Evolutionary conservation across 2,329 filamentous ascomycete species (phyloP), one percentile per base, ranked within the genome.

Genomic region (Diaporthe vaccinii): DNA sequence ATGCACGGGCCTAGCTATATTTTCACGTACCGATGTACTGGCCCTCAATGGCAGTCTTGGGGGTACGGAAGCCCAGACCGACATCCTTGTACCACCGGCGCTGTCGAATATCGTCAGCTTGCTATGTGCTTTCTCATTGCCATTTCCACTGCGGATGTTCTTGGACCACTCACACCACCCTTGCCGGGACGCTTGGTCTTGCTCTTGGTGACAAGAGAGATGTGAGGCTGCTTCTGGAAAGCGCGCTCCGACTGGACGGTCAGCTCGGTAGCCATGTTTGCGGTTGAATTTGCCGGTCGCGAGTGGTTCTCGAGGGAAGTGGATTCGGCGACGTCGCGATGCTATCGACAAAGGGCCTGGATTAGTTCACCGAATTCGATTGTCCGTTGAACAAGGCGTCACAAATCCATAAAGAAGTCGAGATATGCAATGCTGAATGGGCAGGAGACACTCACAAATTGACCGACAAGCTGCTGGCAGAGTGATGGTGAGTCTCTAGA

Each of bases 211-310:
- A 98, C 98, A 85, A 94, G 93, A 95, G 98, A 99, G 92, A 99
- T 98, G 90, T 99, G 97, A 88, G 97, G 97, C 93, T 99, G 96
- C 94, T 99, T 99, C 90, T 98, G 97, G 95, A 94, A 99, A 92
- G 97, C 97, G 91, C 97, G 96, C 94, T 99, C 97, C 87, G 95
- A 97, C 93, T 99, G 97, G 89, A 99, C 97, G 88, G 95, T 98
- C 91, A 98, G 92, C 92, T 98, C 95, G 92, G 95, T 98, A 87
- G 95, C 95, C 95, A 98, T 98, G 88, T 86, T 92, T 90, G 89
- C 89, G 88, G 81, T 82, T 78, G 79, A 77, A 82, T 69, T 74
- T 75, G 75, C 81, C 82, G 85, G 82, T 85, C 84, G 85, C 86
- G 85, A 73, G 86, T 79, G 78, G 77, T 78, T 78, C 46, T 73